These are phyloP conservation scores for Silene coronaria DNA, from an alignment of 179 eudicot species.

Conservation along the genomic window DNA sequence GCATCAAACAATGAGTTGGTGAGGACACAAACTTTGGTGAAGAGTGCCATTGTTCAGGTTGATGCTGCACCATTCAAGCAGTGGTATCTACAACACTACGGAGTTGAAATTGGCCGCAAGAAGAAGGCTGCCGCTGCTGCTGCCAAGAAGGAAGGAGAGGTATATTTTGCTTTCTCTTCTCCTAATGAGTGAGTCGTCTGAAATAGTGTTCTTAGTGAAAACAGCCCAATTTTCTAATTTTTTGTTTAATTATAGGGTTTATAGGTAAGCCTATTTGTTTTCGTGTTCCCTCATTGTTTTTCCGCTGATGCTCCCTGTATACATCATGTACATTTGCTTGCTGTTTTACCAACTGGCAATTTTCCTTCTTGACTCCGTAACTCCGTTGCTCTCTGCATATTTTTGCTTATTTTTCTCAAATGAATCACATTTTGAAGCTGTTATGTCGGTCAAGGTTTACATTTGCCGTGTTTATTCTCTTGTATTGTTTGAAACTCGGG, in stretches of 20 bases:
- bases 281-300: too few species aligned
- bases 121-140: constrained; percentile 36
- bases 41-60: constrained; percentile 56
- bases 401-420: too few species aligned
- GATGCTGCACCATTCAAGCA: constrained; percentile 59
- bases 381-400: too few species aligned
- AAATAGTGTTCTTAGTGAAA: not conserved
- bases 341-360: not conserved
- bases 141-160: constrained; percentile 45
- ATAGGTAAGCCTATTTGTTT: too few species aligned
- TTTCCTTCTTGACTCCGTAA: not conserved
- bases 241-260: not conserved
- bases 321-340: too few species aligned
- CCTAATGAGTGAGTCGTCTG: too few species aligned
- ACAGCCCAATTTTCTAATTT: not conserved
- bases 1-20: constrained; percentile 56
- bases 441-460: not conserved
- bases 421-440: not conserved
- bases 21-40: constrained; percentile 53
- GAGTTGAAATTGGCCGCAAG: constrained; percentile 48
- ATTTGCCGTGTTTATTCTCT: too few species aligned
- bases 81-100: constrained; percentile 51
- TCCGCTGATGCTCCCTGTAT: too few species aligned
- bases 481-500: not conserved
- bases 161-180: not conserved